Percentiles rank a stretch among this genome's conserved stretches.
Evolutionary conservation across 2,329 filamentous ascomycete species (phyloP).

Genomic region (Calonectria pseudoturangicola): DNA sequence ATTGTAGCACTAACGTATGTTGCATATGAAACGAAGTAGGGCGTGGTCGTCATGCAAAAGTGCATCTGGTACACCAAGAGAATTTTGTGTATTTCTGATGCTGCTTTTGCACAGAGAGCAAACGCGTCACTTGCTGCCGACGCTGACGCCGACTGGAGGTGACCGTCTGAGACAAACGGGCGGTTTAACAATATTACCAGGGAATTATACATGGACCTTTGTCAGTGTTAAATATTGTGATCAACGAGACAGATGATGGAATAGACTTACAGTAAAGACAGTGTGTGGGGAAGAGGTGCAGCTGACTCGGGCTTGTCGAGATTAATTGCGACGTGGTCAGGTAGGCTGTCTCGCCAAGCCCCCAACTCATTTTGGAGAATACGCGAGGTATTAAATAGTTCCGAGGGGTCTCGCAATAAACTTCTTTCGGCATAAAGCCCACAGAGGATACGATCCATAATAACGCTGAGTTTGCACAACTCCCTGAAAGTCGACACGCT

Average conservation of each 20-base stretch:
- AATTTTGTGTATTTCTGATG: slow-evolving; percentile 64
- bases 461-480: slow-evolving; percentile 65
- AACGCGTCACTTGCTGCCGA: slow-evolving; percentile 64
- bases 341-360: slow-evolving; percentile 63
- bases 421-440: slow-evolving; percentile 65
- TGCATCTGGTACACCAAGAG: slow-evolving; percentile 63
- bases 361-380: slow-evolving; percentile 62
- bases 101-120: slow-evolving; percentile 64
- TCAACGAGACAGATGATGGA: neutral
- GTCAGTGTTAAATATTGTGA: slow-evolving; percentile 10
- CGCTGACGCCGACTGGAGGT: slow-evolving; percentile 63
- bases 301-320: slow-evolving; percentile 45
- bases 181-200: slow-evolving; percentile 70
- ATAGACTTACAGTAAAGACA: slow-evolving; percentile 24
- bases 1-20: slow-evolving; percentile 72
- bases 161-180: slow-evolving; percentile 69
- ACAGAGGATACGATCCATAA: slow-evolving; percentile 65
- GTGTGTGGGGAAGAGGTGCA: slow-evolving; percentile 48
- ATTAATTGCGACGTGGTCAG: slow-evolving; percentile 58
- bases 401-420: slow-evolving; percentile 50
- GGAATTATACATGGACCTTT: slow-evolving; percentile 65
- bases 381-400: slow-evolving; percentile 57
- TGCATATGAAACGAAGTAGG: slow-evolving; percentile 71
- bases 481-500: slow-evolving; percentile 64
- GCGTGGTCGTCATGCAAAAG: slow-evolving; percentile 66